A percentile compares a stretch with the other conserved stretches of the same genome.
These are phyloP conservation scores for Termitomyces sp. DNA, from an alignment of 768 basidiomycete species.

Conservation along the genomic window DNA sequence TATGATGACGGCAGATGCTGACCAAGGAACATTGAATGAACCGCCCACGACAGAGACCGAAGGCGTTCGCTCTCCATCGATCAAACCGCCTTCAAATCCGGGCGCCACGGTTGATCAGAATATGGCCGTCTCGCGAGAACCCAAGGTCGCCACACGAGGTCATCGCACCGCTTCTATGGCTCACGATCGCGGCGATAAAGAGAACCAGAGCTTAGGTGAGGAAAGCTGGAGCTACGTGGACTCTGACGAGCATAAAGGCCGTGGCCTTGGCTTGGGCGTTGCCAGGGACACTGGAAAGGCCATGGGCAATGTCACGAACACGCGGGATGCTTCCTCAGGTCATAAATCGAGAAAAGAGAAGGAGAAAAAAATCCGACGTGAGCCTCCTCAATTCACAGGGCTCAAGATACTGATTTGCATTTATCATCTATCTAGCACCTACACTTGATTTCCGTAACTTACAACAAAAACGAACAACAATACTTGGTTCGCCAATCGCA, in stretches of 20 bases:
- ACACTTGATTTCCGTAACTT: conserved; percentile 47
- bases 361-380: conserved; percentile 47
- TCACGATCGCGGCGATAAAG: conserved; percentile 30
- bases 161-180: conserved; percentile 12
- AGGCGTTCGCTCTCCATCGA: background rate
- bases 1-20: background rate
- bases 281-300: conserved; percentile 38
- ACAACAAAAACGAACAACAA: conserved; percentile 40
- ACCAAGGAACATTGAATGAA: background rate
- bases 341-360: conserved; percentile 38
- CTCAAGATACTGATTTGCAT: conserved; percentile 1
- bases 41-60: background rate
- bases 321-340: conserved; percentile 18
- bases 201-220: conserved; percentile 31
- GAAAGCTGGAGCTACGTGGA: conserved; percentile 34
- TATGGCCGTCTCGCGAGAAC: background rate
- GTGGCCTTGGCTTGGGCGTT: conserved; percentile 27
- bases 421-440: conserved; percentile 33
- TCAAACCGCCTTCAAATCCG: background rate
- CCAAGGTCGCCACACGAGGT: background rate
- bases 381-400: conserved; percentile 18
- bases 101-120: background rate
- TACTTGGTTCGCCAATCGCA: conserved; percentile 43
- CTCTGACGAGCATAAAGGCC: conserved; percentile 23
- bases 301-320: conserved; percentile 43